A percentile compares a stretch with the other conserved stretches of the same genome.
These are phyloP conservation scores for Capronia epimyces DNA, from an alignment of 2,329 filamentous ascomycete genomes.

Conservation along the genomic window DNA sequence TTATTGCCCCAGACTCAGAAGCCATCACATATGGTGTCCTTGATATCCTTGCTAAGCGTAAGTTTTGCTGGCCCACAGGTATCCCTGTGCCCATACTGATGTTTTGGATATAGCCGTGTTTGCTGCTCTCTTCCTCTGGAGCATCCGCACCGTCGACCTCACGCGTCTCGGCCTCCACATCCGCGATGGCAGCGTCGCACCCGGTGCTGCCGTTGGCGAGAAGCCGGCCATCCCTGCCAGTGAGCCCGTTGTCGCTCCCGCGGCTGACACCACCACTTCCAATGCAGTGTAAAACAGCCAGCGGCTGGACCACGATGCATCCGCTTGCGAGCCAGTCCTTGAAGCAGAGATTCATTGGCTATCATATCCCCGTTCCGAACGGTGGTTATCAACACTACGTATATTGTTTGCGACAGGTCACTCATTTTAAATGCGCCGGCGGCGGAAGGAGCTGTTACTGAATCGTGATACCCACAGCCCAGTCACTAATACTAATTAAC, in stretches of 20 bases:
- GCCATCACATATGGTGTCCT: slow-evolving; percentile 64
- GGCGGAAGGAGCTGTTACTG: too few species aligned
- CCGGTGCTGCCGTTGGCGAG: slow-evolving; percentile 9
- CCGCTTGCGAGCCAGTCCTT: too few species aligned
- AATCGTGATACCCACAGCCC: too few species aligned
- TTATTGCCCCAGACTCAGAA: slow-evolving; percentile 61
- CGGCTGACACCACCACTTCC: slow-evolving; percentile 1
- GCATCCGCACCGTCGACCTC: slow-evolving; percentile 59
- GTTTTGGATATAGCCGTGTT: slow-evolving; percentile 37
- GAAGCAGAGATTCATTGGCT: too few species aligned
- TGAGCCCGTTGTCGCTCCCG: slow-evolving; percentile 5
- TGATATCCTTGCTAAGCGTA: slow-evolving; percentile 38
- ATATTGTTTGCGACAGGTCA: too few species aligned
- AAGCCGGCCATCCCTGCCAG: slow-evolving; percentile 14
- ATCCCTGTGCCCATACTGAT: slow-evolving; percentile 3
- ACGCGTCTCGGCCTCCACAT: slow-evolving; percentile 39
- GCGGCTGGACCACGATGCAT: neutral
- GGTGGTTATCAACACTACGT: too few species aligned
- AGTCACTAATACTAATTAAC: too few species aligned
- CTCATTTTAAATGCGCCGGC: too few species aligned
- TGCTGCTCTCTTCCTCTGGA: slow-evolving; percentile 55
- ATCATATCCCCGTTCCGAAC: too few species aligned
- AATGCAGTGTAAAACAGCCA: slow-evolving; percentile 8
- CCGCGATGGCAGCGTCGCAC: slow-evolving; percentile 14
- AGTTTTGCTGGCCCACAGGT: neutral